These are phyloP conservation scores for Scortechinia acanthostroma DNA, from an alignment of 2,329 filamentous ascomycete species.

Conservation along the genomic window DNA sequence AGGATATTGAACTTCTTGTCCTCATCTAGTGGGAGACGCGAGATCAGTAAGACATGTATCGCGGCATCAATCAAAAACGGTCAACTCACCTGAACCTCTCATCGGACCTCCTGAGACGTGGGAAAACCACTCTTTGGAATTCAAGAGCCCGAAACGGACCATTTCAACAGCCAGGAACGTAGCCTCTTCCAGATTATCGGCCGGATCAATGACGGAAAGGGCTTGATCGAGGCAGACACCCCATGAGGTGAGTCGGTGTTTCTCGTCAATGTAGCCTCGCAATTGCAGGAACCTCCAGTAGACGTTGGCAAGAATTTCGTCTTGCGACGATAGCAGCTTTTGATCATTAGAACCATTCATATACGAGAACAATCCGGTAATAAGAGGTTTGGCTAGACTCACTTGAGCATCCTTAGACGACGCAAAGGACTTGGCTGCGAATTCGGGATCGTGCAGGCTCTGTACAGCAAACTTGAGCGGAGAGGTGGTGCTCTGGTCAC, in stretches of 20 bases:
- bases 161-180: constrained; percentile 57
- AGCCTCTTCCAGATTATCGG: constrained; percentile 47
- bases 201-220: constrained; percentile 31
- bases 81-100: constrained; percentile 1
- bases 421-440: constrained; percentile 42
- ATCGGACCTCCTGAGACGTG: neutral
- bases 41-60: neutral
- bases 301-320: constrained; percentile 53
- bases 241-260: constrained; percentile 53
- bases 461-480: constrained; percentile 22
- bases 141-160: constrained; percentile 49
- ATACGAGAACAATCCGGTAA: neutral
- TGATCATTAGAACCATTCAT: constrained; percentile 1
- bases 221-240: constrained; percentile 47
- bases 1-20: constrained; percentile 54
- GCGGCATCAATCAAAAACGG: neutral
- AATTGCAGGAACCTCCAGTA: constrained; percentile 59
- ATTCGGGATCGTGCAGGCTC: constrained; percentile 38
- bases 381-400: neutral
- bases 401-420: constrained; percentile 20
- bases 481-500: neutral
- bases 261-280: constrained; percentile 50
- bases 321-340: constrained; percentile 26
- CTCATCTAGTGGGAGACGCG: constrained; percentile 25
- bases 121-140: constrained; percentile 28